Evolutionary conservation across 2,329 filamentous ascomycete species (phyloP), one percentile per base, ranked within the genome.

Genomic region (Dothideomycetes sp.): DNA sequence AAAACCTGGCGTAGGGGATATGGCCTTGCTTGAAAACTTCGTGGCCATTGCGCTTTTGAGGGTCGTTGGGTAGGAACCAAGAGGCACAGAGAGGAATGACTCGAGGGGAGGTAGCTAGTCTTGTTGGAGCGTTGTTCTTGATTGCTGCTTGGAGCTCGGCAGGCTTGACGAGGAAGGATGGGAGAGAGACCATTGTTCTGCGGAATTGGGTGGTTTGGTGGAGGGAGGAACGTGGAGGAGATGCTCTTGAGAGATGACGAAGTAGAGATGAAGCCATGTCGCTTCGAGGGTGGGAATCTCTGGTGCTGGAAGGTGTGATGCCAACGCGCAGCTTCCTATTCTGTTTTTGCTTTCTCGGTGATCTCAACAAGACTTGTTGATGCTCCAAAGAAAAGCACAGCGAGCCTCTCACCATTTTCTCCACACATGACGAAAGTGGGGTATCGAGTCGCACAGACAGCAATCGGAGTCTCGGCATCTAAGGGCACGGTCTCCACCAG

Each of bases 11-110:
- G 55, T 81, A 80, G 16, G 88, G 89, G 48, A 98, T 91, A 53
- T 86, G 84, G 57, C 80, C 76, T 58, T 85, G 75, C 50, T 79
- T 76, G 69, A 89, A 98, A 30, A 81, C 78, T 49, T 91, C 73
- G 51, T 83, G 77, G 40, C 91, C 91, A 35, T 76, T 84, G 47
- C 87, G 80, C 40, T 76, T 76, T 51, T 73, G 57, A 2, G 73
- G 69, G 49, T 94, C 89, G 61, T 94, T 96, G 48, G 91, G 91
- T 48, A 98, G 76, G 58, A 95, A 98, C 91, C 91, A 98, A 17
- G 86, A 76, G 33, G 88, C 91, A 63, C 88, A 95, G 29, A 98
- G 73, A 3, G 91, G 84, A 40, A 98, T 79, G 30, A 93, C 81
- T 50, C 84, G 80, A 1, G 89, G 83, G 10, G 85, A 78, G 30